Base-by-base conservation (phyloP, 176 grass and related monocot genomes). In the Triticum dicoccoides region DNA sequence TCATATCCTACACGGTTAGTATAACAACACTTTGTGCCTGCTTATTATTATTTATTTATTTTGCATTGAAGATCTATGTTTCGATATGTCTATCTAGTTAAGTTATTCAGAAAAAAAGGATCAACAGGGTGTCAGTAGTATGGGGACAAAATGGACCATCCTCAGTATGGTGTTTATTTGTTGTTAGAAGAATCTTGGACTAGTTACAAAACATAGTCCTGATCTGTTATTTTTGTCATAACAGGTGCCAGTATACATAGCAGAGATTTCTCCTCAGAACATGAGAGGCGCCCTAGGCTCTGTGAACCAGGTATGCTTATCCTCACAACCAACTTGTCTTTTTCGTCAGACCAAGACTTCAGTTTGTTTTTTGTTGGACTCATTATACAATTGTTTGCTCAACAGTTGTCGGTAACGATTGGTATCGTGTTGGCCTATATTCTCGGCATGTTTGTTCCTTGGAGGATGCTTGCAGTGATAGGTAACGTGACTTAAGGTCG, bases 171-270 rank as follows among this genome's bases (percentile, higher is more conserved):
- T 32, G 45, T 67, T 77, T 75, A 15, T 32, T 76, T 67, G 42
- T 34, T 42, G 10, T 9, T 20, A 34, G 25, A 66, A 42, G 8
- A 89, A 56, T 25, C 11, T 67, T 88, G 62, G 11, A 85, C 14
- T 73, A 52, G 7, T 83, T 73, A 24, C 67, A 73, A 23, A 3
- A 47, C 33, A 59, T 14, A 3, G 14, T 87, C 25, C 59, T 87
- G 21, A 59, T 74, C 4, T 69, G 37, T 33, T 3, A 73, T 45
- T 61, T 74, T 11, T 78, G 71, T 88, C 24, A 8, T 90, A 72
- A 76, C 73, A 98, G 94, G 93, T 98, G 59, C 97, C 97, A 78
- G 97, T 98, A 33, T 98, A 98, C 79, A 98, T 96, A 80, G 92
- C 97, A 42, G 97, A 98, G 88, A 96, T 98, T 82, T 80, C 92